Conservation (phyloP, 352 stramenopile species). For the Globisporangium paroecandrum region DNA sequence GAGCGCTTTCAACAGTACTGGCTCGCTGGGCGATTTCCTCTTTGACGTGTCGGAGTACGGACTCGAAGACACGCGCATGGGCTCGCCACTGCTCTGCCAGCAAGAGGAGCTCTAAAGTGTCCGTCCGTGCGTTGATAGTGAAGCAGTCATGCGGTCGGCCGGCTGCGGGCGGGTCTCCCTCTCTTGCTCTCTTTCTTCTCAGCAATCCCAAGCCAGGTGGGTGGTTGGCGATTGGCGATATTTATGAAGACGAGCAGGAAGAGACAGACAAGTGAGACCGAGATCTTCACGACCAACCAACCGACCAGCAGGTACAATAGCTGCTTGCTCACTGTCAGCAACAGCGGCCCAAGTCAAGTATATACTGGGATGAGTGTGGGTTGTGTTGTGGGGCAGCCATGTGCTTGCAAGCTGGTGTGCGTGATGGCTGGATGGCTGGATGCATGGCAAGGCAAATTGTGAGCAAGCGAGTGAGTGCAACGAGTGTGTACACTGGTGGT, state of each 20-base stretch:
- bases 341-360: background rate
- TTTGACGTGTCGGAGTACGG: slow-evolving; percentile 22
- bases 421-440: too few species aligned
- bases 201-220: background rate
- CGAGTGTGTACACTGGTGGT: background rate
- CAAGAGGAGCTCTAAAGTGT: slow-evolving; percentile 20
- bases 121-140: background rate
- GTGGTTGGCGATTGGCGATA: background rate
- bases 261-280: background rate
- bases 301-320: background rate
- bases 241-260: background rate
- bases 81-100: slow-evolving; percentile 28
- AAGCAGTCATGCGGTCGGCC: background rate
- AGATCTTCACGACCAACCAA: background rate
- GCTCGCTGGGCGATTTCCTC: slow-evolving; percentile 11
- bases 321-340: background rate
- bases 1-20: background rate
- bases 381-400: background rate
- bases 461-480: background rate
- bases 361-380: background rate
- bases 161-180: background rate
- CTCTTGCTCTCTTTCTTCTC: background rate
- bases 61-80: slow-evolving; percentile 25
- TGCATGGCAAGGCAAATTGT: background rate
- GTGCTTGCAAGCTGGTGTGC: background rate